Evolutionary conservation across 2,329 filamentous ascomycete genomes (phyloP).

Genomic region (Hypoxylon sp.): DNA sequence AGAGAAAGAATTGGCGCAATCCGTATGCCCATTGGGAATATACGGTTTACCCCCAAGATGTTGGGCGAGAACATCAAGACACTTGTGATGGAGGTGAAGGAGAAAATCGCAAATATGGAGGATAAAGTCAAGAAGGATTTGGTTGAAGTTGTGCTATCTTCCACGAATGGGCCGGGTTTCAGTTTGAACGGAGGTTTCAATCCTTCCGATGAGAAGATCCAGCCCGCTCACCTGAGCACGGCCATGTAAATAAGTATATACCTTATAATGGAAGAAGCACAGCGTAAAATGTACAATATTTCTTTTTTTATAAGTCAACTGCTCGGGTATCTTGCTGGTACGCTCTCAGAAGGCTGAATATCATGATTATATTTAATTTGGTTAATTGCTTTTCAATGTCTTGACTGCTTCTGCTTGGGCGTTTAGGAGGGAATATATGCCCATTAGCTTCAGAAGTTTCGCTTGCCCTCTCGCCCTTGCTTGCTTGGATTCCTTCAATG

Average conservation of each 20-base stretch:
- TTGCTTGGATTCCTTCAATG: slow-evolving; percentile 61
- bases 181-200: slow-evolving; percentile 86
- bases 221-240: slow-evolving; percentile 66
- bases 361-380: background rate
- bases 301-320: slow-evolving; percentile 28
- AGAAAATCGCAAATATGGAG: slow-evolving; percentile 77
- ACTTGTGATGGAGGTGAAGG: slow-evolving; percentile 82
- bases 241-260: slow-evolving; percentile 66
- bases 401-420: slow-evolving; percentile 69
- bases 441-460: slow-evolving; percentile 67
- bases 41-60: slow-evolving; percentile 90
- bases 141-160: slow-evolving; percentile 83
- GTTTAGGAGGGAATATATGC: slow-evolving; percentile 67
- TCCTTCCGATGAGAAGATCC: slow-evolving; percentile 70
- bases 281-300: slow-evolving; percentile 40
- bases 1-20: slow-evolving; percentile 88
- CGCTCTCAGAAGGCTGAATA: slow-evolving; percentile 9
- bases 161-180: slow-evolving; percentile 88
- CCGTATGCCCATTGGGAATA: slow-evolving; percentile 89
- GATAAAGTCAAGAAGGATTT: slow-evolving; percentile 80
- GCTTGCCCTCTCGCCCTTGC: slow-evolving; percentile 61
- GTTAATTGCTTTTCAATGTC: slow-evolving; percentile 60
- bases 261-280: slow-evolving; percentile 12
- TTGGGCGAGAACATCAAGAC: slow-evolving; percentile 86
- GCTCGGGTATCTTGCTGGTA: slow-evolving; percentile 44